Base-by-base conservation (phyloP, 1,139 yeast genomes). In the Hemisphaericaspora subhashii region DNA sequence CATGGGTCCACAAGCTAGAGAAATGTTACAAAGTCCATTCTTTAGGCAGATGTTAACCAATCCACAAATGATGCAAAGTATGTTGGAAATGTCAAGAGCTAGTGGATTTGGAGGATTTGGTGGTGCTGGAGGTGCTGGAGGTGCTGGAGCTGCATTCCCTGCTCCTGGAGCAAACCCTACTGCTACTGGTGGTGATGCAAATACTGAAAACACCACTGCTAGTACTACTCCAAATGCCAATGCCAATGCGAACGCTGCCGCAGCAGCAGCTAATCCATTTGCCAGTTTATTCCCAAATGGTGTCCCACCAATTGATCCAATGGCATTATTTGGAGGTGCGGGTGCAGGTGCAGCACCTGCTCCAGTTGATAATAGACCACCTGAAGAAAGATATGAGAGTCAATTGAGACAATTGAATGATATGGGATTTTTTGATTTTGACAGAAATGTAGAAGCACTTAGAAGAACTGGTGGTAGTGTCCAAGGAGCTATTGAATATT, bases 391-490 rank as follows among this genome's bases (percentile, higher is more conserved):
- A 46, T 92, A 84, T 62, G 96, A 86, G 59, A 60, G 72, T n/a
- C 98, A 92, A 60, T 72, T 92, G 54, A 79, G 95, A 56, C 98
- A 90, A 61, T 76, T 92, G 59, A 92, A 92, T 60, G 98, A 92
- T 58, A 87, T 92, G 84, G 98, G 98, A 2, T 92, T 92, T 66
- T 82, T 79, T 51, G 98, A 92, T 52, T 92, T 90, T 57, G 98
- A 92, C 51, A 76, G 87, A 52, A 92, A 92, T 56, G 89, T 92
- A 14, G 83, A 83, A 18, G 98, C 98, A 1, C 74, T 92, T 54
- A 81, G 97, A 68, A 81, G 98, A 65, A 81, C 94, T 41, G 98
- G 98, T 18, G 98, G 98, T 10, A 86, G 90, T 51, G 98, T 92
- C 14, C 96, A 92, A 64, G 98, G 98, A 30, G 98, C 98, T 11